Conservation (phyloP, 2,329 filamentous ascomycete species). For the Periconia sp. region DNA sequence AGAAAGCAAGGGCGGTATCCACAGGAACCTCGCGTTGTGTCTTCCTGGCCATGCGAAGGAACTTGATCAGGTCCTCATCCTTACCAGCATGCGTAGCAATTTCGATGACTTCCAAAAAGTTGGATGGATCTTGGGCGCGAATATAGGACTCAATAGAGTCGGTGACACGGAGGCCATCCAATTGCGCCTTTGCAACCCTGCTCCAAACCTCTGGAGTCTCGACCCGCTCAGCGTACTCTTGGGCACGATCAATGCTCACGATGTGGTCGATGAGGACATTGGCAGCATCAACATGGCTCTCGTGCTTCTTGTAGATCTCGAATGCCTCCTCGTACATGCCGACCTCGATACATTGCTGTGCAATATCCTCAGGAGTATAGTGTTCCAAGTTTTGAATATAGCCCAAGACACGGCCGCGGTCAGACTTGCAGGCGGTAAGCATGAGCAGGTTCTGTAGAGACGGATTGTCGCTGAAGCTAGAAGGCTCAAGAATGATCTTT, state of each 20-base stretch:
- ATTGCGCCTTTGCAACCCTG: conserved; percentile 95
- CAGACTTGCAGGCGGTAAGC: conserved; percentile 94
- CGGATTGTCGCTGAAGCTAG: conserved; percentile 95
- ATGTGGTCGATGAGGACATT: conserved; percentile 95
- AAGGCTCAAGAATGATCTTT: conserved; percentile 99
- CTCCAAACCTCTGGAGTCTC: conserved; percentile 97
- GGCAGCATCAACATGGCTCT: conserved; percentile 83
- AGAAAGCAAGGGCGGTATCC: conserved; percentile 93
- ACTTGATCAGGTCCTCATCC: conserved; percentile 97
- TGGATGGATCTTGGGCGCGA: conserved; percentile 88
- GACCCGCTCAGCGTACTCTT: conserved; percentile 93
- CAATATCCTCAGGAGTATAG: conserved; percentile 92
- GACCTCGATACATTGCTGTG: conserved; percentile 89
- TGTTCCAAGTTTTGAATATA: conserved; percentile 92
- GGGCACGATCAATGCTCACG: conserved; percentile 96
- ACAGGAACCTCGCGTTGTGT: conserved; percentile 91
- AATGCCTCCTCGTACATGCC: conserved; percentile 97
- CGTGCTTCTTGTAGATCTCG: conserved; percentile 97
- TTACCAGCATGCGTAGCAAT: conserved; percentile 94
- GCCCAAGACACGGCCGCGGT: conserved; percentile 92
- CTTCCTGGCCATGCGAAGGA: conserved; percentile 95
- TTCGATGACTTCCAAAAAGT: conserved; percentile 96
- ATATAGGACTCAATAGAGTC: conserved; percentile 98
- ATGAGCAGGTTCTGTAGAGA: conserved; percentile 96
- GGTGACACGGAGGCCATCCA: conserved; percentile 90